Conservation (phyloP, 2,329 filamentous ascomycete genomes). For the Aureobasidium sp. region DNA sequence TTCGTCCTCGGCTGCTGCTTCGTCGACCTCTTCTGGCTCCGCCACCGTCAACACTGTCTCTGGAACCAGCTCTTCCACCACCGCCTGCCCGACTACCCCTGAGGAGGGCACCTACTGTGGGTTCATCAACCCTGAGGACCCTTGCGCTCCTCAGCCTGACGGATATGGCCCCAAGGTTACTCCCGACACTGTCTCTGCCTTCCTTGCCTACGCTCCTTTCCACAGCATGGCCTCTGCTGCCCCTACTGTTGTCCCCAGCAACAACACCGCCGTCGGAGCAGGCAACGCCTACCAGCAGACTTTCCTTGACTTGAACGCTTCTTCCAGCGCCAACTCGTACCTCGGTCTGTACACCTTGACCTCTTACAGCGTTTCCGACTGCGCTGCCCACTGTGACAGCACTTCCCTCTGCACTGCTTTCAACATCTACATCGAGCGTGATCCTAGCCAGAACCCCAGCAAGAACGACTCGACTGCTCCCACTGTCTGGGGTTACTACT, state of each 20-base stretch:
- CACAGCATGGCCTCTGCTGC: constrained; percentile 17
- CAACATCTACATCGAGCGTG: constrained; percentile 19
- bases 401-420: constrained; percentile 15
- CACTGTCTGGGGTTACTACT: constrained; percentile 16
- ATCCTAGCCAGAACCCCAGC: constrained; percentile 16
- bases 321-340: constrained; percentile 17
- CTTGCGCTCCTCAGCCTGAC: constrained; percentile 20
- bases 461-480: constrained; percentile 14
- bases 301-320: constrained; percentile 17
- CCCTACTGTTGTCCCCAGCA: constrained; percentile 16
- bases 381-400: constrained; percentile 17
- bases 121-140: constrained; percentile 27
- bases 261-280: constrained; percentile 1
- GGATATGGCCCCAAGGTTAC: constrained; percentile 18
- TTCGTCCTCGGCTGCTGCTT: background rate
- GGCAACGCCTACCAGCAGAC: constrained; percentile 16
- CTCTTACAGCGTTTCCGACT: constrained; percentile 16
- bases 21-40: constrained; percentile 7
- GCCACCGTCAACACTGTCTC: constrained; percentile 8
- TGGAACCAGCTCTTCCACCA: constrained; percentile 19
- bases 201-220: constrained; percentile 19
- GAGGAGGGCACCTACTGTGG: constrained; percentile 28
- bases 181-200: constrained; percentile 21
- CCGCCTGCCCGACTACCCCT: constrained; percentile 22
- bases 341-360: constrained; percentile 17